These are phyloP conservation scores for Adansonia rubrostipa DNA, from an alignment of 441 rosid genomes.

Conservation along the genomic window DNA sequence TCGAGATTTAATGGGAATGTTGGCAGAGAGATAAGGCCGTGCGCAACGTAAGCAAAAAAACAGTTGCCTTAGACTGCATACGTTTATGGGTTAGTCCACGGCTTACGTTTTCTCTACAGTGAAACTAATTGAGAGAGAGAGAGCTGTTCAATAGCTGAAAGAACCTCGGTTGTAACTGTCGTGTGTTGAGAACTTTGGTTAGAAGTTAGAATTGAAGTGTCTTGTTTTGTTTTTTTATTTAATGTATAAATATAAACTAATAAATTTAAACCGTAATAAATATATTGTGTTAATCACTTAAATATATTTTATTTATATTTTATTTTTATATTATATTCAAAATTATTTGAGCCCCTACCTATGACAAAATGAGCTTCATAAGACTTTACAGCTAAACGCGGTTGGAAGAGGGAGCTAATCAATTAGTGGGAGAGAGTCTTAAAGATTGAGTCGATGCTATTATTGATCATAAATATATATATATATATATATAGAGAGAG, in stretches of 20 bases:
- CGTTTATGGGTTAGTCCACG: slow-evolving; percentile 18
- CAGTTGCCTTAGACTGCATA: neutral
- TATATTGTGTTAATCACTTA: no score
- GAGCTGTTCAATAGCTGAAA: neutral
- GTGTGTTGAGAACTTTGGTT: no score
- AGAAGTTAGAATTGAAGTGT: no score
- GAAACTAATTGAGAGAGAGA: neutral
- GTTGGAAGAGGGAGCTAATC: slow-evolving; percentile 1
- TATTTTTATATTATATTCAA: no score
- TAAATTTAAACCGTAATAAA: no score
- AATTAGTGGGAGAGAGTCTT: neutral
- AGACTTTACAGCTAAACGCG: slow-evolving; percentile 11
- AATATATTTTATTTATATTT: no score
- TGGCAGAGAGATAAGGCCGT: neutral
- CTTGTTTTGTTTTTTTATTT: no score
- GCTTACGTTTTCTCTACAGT: neutral
- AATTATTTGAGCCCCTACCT: slow-evolving; percentile 1
- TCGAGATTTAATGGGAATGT: slow-evolving; percentile 5
- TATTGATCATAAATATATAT: neutral
- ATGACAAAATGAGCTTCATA: neutral
- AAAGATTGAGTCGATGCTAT: neutral
- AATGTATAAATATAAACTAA: no score
- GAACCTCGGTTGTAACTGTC: no score
- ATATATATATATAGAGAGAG: neutral
- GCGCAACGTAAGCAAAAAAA: neutral